Evolutionary conservation across 345 rosid genomes (phyloP), one percentile per base, ranked within the genome.

Genomic region (Linum lewisii): DNA sequence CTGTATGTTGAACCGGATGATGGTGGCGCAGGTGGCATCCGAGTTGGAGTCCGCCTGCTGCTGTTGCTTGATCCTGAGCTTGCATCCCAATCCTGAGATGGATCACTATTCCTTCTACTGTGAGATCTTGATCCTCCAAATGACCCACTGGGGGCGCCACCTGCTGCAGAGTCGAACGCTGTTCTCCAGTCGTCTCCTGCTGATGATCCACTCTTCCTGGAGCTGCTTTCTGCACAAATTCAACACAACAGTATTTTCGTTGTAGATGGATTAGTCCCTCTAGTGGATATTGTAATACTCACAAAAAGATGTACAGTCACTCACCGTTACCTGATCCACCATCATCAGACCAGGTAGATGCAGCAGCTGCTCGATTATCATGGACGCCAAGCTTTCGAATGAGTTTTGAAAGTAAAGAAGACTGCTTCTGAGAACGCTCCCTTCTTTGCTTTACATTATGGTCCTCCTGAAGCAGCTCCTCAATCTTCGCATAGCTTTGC

Each of bases 151-250:
- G 34, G 7, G 7, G 7, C 34, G 22, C 96, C 97, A 60, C 81
- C 85, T 6, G 87, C 95, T 29, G 96, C 95, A 19, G 88, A 75
- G 57, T 87, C 96, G 53, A 94, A 94, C 59, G 99, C 99, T 67
- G 84, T 74, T 77, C 95, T 94, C 99, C 99, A 94, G 68, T 90
- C 99, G 29, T 94, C 96, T 0, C 90, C 97, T 13, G 80, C 54
- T 29, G 34, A 45, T 0, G 78, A 20, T 55, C 87, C 90, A 34
- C 61, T 79, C 49, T 78, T 59, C 71, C 82, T 83, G 24, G 97
- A 92, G 77, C 96, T 90, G 77, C 84, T 90, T 42, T 94, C 99
- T 87, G 91, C 58, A 25, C 14, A 45, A 15, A 57, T 58, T 7
- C 5, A 8, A 20, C 60, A 24, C 14, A 16, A 54, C 53, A 7